Base-by-base conservation (phyloP, 257 asterid species). In the Ballota nigra region DNA sequence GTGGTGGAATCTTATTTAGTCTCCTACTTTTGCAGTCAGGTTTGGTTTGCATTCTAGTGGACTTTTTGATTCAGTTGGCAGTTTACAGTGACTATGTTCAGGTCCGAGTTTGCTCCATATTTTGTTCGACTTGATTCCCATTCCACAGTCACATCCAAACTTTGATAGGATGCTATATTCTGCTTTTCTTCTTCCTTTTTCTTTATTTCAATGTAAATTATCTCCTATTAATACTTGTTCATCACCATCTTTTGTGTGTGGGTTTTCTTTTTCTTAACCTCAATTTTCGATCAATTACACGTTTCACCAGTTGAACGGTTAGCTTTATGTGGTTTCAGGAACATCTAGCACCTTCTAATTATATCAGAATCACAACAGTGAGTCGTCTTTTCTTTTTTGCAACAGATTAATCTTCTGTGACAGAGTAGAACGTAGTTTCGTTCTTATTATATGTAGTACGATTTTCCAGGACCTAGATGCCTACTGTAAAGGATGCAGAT, bases 301-400 rank as follows among this genome's bases (percentile, higher is more conserved):
- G 6, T 45, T 29, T 45, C 26, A 26, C 68, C 65, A 19, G 63
- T 70, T 75, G 66, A 61, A 80, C 23, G 31, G 73, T 67, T 53
- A 75, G 36, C 72, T 74, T 77, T 75, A 47, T 80, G 71, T 74
- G 34, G 73, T 77, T 86, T 76, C 92, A 91, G 98, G 90, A 86
- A 71, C 90, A 89, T 78, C 70, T 91, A 56, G 97, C 97, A 10
- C 96, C 99, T 28, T 83, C 97, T 18, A 80, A 79, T 78, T 94
- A 86, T 75, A 84, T 94, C 73, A 94, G 83, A 80, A 91, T 94
- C 11, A 96, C 97, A 11, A 91, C 96, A 19, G 99, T 94, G 80
- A 86, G 97, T 84, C 59, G 64, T 72, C 36, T 61, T 75, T 40
- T n/a, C n/a, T n/a, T n/a, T 28, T 24, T 62, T 10, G 40, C 28